Evolutionary conservation across 2,329 filamentous ascomycete genomes (phyloP), one percentile per base, ranked within the genome.

Genomic region (Aureobasidium melanogenum): DNA sequence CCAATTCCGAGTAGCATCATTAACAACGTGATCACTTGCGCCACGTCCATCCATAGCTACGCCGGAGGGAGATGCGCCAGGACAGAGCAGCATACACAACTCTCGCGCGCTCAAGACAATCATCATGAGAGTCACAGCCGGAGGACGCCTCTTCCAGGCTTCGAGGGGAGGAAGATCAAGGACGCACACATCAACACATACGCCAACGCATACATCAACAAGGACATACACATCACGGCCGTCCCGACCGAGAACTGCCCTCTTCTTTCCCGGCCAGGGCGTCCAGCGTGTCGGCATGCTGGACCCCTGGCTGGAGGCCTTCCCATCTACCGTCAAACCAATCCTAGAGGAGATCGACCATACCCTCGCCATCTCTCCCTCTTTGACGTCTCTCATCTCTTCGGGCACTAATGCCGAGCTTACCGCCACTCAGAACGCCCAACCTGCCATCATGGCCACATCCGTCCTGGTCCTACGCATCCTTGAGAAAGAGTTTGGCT

Each of bases 361-460:
- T 44, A 83, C 84, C 28, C 82, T 96, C 68, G 83, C 87, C 67
- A 85, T 87, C 69, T 38, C 43, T 0, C 43, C 56, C n/a, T 86
- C 86, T 64, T 82, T 97, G 62, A 91, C 89, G 41, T 79, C 81
- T 28, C 81, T 93, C 63, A 96, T 97, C 67, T 85, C 87, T 63
- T 79, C 89, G 30, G 92, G 93, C 0, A 89, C 93, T 1, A 89
- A 88, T 67, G 85, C 84, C 61, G 76, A 81, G 56, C 84, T 97
- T 61, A 95, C 89, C 43, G 83, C 84, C 62, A 97, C 93, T 5
- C 84, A 88, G 66, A 92, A 96, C 71, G 89, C 93, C 4, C 93
- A 97, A 74, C 93, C 93, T 1, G 92, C 93, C 68, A 96, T 97
- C 74, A 96, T 97, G 91, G 90, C 91, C 15, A 94, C 91, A 4